Evolutionary conservation across 2,329 filamentous ascomycete species (phyloP).

Genomic region (Xylaria hypoxylon): DNA sequence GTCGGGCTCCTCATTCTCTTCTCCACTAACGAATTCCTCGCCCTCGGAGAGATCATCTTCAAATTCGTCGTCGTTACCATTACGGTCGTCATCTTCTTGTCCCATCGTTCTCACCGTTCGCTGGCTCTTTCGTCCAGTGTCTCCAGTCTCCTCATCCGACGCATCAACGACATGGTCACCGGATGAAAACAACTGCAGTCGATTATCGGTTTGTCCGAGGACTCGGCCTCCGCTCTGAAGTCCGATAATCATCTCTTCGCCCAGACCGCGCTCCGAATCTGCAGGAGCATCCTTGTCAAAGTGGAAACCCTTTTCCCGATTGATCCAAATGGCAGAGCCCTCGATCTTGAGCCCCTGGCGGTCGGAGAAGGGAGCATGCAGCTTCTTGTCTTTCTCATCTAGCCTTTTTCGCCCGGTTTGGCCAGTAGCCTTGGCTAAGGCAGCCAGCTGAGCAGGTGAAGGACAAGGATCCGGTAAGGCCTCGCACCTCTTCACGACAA

Average conservation of each 20-base stretch:
- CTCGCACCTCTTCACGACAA: constrained; percentile 85
- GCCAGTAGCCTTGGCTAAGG: constrained; percentile 83
- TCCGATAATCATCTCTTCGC: constrained; percentile 92
- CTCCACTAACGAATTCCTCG: constrained; percentile 65
- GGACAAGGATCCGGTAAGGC: constrained; percentile 93
- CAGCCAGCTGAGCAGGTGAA: constrained; percentile 90
- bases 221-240: constrained; percentile 85
- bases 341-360: constrained; percentile 96
- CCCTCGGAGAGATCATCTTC: constrained; percentile 66
- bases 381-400: constrained; percentile 95
- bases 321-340: constrained; percentile 95
- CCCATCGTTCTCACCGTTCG: constrained; percentile 69
- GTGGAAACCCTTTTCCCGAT: constrained; percentile 75
- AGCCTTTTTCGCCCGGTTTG: constrained; percentile 83
- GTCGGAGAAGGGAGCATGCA: constrained; percentile 98
- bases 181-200: constrained; percentile 86
- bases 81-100: constrained; percentile 64
- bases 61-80: constrained; percentile 61
- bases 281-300: constrained; percentile 76
- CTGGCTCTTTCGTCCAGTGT: constrained; percentile 71
- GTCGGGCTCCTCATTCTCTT: constrained; percentile 66
- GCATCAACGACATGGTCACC: constrained; percentile 74
- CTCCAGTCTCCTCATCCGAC: constrained; percentile 69
- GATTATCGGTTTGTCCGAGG: constrained; percentile 83
- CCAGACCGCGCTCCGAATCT: constrained; percentile 83